Evolutionary conservation across 192 early-diverging fungal genomes (phyloP).

Genomic region (Dissophora globulifera): DNA sequence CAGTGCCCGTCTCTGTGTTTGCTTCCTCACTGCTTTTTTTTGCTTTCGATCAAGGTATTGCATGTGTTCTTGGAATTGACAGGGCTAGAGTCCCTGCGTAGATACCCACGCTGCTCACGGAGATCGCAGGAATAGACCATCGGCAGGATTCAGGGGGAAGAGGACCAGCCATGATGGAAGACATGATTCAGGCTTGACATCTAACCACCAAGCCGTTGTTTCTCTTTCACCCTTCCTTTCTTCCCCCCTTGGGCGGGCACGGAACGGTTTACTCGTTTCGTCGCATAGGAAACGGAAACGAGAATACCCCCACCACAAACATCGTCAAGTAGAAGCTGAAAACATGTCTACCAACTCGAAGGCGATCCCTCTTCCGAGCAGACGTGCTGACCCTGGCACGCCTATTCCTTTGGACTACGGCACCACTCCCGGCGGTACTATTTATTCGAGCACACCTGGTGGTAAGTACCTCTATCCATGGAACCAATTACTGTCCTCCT

Average conservation of each 20-base stretch:
- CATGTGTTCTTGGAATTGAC: not conserved
- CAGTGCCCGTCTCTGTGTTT: conserved; percentile 9
- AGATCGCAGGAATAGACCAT: too few relatives aligned
- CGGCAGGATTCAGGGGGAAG: too few relatives aligned
- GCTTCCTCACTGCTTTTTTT: conserved; percentile 41
- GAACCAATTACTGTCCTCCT: not conserved
- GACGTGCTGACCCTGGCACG: conserved; percentile 60
- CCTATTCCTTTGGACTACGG: conserved; percentile 65
- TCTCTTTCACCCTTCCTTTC: not conserved
- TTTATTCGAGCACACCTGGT: conserved; percentile 71
- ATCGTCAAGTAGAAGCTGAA: conserved; percentile 39
- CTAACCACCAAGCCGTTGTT: not conserved
- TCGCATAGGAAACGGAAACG: conserved; percentile 42
- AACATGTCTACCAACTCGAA: conserved; percentile 55
- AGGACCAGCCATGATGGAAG: too few relatives aligned
- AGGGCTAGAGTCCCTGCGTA: too few relatives aligned
- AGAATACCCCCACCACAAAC: conserved; percentile 43
- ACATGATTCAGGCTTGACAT: too few relatives aligned
- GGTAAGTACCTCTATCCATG: conserved; percentile 33
- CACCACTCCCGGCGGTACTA: conserved; percentile 70
- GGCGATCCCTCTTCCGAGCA: conserved; percentile 61
- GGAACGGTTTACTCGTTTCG: not conserved
- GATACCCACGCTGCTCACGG: too few relatives aligned
- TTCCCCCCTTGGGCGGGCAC: too few relatives aligned
- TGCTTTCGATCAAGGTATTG: conserved; percentile 54